phyloP scores from a whole-genome alignment of 768 basidiomycete species.

The Lactarius evosmus region DNA sequence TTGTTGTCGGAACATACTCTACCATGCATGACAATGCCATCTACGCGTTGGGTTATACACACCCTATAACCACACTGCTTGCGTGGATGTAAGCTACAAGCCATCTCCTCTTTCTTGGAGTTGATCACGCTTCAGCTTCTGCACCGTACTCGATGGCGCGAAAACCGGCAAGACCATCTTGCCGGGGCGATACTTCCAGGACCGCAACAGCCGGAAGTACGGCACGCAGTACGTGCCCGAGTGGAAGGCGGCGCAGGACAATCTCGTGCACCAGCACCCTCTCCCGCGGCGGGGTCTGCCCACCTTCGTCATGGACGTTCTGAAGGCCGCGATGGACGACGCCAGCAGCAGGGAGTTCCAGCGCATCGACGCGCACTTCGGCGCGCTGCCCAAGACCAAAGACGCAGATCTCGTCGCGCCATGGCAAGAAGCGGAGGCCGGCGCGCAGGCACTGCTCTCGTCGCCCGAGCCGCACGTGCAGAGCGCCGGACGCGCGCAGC shows the following conservation, averaged over 20 bases:
- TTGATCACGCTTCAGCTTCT: slow-evolving; percentile 38
- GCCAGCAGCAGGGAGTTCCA: slow-evolving; percentile 29
- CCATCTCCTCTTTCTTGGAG: neutral
- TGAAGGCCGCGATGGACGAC: slow-evolving; percentile 29
- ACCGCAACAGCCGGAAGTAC: slow-evolving; percentile 26
- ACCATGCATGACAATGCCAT: slow-evolving; percentile 54
- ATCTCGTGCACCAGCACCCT: neutral
- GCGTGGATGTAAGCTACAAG: slow-evolving; percentile 50
- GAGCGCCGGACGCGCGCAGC: slow-evolving; percentile 27
- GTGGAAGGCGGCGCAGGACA: slow-evolving; percentile 29
- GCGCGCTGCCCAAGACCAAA: slow-evolving; percentile 1
- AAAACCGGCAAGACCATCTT: slow-evolving; percentile 56
- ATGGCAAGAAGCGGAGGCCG: slow-evolving; percentile 37
- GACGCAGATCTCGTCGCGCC: slow-evolving; percentile 38
- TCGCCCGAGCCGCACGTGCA: slow-evolving; percentile 41
- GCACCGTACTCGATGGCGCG: slow-evolving; percentile 54
- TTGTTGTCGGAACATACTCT: slow-evolving; percentile 50
- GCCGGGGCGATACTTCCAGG: slow-evolving; percentile 31
- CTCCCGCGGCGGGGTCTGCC: neutral
- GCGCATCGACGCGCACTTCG: slow-evolving; percentile 35
- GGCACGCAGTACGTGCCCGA: slow-evolving; percentile 30
- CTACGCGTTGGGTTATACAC: slow-evolving; percentile 50
- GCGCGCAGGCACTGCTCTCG: slow-evolving; percentile 33
- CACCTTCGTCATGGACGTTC: slow-evolving; percentile 18
- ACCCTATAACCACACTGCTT: slow-evolving; percentile 48